Percentiles rank a stretch among this genome's conserved stretches.
Evolutionary conservation across 2,329 filamentous ascomycete species (phyloP).

Genomic region (Nigrospora sphaerica): DNA sequence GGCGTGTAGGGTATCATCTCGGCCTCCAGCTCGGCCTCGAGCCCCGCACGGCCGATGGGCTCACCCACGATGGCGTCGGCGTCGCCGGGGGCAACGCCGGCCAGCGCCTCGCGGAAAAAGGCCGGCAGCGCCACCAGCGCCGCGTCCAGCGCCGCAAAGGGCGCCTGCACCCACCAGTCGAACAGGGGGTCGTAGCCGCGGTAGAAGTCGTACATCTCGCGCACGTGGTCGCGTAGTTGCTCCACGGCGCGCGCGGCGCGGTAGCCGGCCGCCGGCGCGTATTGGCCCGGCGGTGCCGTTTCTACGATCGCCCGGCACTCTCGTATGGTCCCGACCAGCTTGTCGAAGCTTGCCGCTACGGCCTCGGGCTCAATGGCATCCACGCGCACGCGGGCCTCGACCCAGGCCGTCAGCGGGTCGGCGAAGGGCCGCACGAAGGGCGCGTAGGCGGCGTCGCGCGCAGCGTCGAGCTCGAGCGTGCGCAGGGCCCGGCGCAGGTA

Average conservation of each 20-base stretch:
- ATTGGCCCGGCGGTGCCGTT: slow-evolving; percentile 20
- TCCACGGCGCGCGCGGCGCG: slow-evolving; percentile 35
- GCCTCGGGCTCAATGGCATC: slow-evolving; percentile 32
- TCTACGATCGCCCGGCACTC: slow-evolving; percentile 26
- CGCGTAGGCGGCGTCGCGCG: slow-evolving; percentile 26
- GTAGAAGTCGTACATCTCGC: slow-evolving; percentile 44
- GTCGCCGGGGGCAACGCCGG: slow-evolving; percentile 34
- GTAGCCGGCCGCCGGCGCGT: slow-evolving; percentile 35
- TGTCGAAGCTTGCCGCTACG: slow-evolving; percentile 33
- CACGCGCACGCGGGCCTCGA: slow-evolving; percentile 39
- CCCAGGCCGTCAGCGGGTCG: slow-evolving; percentile 30
- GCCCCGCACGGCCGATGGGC: slow-evolving; percentile 43
- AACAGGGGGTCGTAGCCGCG: slow-evolving; percentile 48
- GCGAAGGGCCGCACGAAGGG: slow-evolving; percentile 37
- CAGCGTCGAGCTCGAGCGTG: slow-evolving; percentile 30
- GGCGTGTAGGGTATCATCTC: slow-evolving; percentile 54
- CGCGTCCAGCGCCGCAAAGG: slow-evolving; percentile 31
- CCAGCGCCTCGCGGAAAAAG: slow-evolving; percentile 29
- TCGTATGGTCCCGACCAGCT: slow-evolving; percentile 23
- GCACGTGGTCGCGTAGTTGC: slow-evolving; percentile 31
- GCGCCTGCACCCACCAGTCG: slow-evolving; percentile 46
- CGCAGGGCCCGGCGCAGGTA: slow-evolving; percentile 29
- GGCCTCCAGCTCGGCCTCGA: slow-evolving; percentile 43
- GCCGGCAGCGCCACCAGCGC: slow-evolving; percentile 29
- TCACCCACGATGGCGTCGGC: slow-evolving; percentile 48